Percentiles rank a stretch among this genome's conserved stretches.
Conservation (phyloP, 1,284 basidiomycete species). For the Ganoderma lucidum region DNA sequence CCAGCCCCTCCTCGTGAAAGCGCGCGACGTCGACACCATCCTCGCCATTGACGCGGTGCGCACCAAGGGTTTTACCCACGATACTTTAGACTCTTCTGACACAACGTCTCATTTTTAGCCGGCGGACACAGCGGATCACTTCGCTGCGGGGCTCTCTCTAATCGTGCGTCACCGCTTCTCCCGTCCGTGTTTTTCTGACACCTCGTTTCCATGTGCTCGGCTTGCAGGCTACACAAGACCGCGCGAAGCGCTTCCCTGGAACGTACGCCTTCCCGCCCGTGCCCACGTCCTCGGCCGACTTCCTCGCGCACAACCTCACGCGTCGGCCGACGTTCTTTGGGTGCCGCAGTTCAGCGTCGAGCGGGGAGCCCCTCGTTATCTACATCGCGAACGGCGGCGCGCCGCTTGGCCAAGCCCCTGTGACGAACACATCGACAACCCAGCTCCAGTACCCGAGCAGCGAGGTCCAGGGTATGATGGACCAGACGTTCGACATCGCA, state of each 20-base stretch:
- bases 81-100: neutral
- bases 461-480: conserved; percentile 49
- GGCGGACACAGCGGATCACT: conserved; percentile 42
- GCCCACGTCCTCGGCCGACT: conserved; percentile 42
- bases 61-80: neutral
- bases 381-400: conserved; percentile 51
- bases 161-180: conserved; percentile 44
- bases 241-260: conserved; percentile 45
- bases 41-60: conserved; percentile 32
- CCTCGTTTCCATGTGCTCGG: neutral
- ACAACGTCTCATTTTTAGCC: neutral
- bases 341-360: conserved; percentile 40
- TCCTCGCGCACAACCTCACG: conserved; percentile 46
- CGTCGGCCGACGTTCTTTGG: conserved; percentile 55
- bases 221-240: conserved; percentile 48
- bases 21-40: conserved; percentile 31
- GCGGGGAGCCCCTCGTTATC: conserved; percentile 38
- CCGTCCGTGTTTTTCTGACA: neutral
- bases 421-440: conserved; percentile 51
- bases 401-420: conserved; percentile 47
- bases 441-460: conserved; percentile 43
- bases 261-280: conserved; percentile 53
- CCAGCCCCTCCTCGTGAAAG: conserved; percentile 31
- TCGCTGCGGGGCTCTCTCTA: conserved; percentile 49
- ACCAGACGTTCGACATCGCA: conserved; percentile 50